Evolutionary conservation across 2,329 filamentous ascomycete genomes (phyloP).

Genomic region (Claviceps sp.): DNA sequence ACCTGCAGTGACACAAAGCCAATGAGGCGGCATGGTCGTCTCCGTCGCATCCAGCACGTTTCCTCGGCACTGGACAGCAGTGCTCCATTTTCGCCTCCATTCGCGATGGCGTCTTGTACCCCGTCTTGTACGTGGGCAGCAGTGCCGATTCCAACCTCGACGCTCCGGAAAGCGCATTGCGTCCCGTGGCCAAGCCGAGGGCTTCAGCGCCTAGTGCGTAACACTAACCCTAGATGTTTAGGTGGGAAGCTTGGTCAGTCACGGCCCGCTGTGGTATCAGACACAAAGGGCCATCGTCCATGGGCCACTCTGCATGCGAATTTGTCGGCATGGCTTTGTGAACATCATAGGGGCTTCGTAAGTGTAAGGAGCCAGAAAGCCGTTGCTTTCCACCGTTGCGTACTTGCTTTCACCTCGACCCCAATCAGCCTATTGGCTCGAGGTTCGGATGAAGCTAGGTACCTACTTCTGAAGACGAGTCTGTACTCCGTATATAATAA

Average conservation of each 20-base stretch:
- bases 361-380: no score
- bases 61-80: not conserved
- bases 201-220: not conserved
- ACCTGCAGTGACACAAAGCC: not conserved
- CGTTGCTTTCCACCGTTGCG: no score
- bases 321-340: not conserved
- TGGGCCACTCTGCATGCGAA: not conserved
- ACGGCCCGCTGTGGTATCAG: no score
- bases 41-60: slow-evolving; percentile 1
- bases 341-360: not conserved
- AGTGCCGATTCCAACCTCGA: not conserved
- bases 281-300: not conserved
- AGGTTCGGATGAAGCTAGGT: no score
- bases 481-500: not conserved
- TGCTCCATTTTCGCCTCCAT: not conserved
- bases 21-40: not conserved
- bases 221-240: no score
- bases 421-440: no score
- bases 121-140: not conserved
- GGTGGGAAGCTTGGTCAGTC: no score
- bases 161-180: not conserved
- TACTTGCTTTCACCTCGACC: no score
- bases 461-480: no score
- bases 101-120: not conserved
- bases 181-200: not conserved